These are phyloP conservation scores for Gossypium australe DNA, from an alignment of 345 rosid species.

Conservation along the genomic window DNA sequence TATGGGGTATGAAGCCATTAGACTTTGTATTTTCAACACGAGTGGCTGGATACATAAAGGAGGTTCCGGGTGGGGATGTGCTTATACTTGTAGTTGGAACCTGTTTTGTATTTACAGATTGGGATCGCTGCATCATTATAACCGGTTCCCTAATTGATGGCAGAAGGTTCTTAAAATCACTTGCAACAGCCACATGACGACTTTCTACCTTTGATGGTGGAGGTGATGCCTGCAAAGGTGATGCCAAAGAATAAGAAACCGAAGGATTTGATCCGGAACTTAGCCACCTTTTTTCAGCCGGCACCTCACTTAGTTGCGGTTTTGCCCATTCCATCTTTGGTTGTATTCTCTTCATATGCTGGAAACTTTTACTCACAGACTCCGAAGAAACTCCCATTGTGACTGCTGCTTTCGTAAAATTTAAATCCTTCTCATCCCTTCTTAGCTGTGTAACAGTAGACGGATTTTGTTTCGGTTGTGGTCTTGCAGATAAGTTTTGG, in stretches of 20 bases:
- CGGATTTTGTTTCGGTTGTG: conserved; percentile 27
- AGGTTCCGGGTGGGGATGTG: conserved; percentile 45
- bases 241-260: conserved; percentile 43
- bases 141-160: conserved; percentile 54
- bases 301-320: conserved; percentile 43
- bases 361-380: conserved; percentile 35
- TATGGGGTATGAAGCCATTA: conserved; percentile 43
- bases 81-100: conserved; percentile 40
- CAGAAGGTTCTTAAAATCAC: conserved; percentile 47
- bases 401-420: conserved; percentile 45
- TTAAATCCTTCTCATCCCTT: conserved; percentile 62
- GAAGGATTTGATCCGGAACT: conserved; percentile 38
- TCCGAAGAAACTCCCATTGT: conserved; percentile 29
- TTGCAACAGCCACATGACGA: conserved; percentile 40
- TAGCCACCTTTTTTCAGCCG: conserved; percentile 55
- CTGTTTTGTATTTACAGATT: conserved; percentile 47
- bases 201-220: conserved; percentile 41
- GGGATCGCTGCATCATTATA: conserved; percentile 65
- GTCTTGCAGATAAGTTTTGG: conserved; percentile 34
- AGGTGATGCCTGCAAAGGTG: conserved; percentile 50
- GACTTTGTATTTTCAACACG: conserved; percentile 48
- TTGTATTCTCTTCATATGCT: conserved; percentile 49
- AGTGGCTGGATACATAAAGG: conserved; percentile 43
- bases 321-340: conserved; percentile 61
- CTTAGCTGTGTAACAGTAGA: conserved; percentile 35